Evolutionary conservation across 441 rosid genomes (phyloP).

Genomic region (Pelargonium citronellum): DNA sequence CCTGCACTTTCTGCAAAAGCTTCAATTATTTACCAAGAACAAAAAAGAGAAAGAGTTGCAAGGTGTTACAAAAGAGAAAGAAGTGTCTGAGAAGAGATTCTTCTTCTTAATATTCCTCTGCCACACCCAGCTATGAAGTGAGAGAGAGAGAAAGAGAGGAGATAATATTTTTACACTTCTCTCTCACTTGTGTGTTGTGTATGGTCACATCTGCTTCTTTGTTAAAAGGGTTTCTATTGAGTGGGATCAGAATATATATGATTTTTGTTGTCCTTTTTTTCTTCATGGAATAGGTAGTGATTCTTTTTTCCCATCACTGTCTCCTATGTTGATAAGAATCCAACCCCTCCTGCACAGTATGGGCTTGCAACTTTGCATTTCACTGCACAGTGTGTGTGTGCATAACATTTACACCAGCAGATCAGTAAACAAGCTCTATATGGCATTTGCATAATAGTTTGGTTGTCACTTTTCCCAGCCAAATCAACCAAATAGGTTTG

Average conservation of each 20-base stretch:
- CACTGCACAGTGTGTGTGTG: too few species aligned
- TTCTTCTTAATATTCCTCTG: slow-evolving; percentile 41
- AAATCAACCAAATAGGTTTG: slow-evolving; percentile 7
- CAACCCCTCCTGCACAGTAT: slow-evolving; percentile 24
- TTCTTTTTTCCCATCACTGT: slow-evolving; percentile 33
- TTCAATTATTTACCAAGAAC: slow-evolving; percentile 1
- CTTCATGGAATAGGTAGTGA: slow-evolving; percentile 21
- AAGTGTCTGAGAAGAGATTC: slow-evolving; percentile 39
- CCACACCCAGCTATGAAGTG: slow-evolving; percentile 25
- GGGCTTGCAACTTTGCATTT: slow-evolving; percentile 17
- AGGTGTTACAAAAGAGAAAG: slow-evolving; percentile 26
- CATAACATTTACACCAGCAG: slow-evolving; percentile 16
- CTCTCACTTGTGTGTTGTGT: background rate
- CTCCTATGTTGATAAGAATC: slow-evolving; percentile 45
- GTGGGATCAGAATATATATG: slow-evolving; percentile 42
- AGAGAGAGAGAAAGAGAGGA: too few species aligned
- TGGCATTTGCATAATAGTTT: slow-evolving; percentile 6
- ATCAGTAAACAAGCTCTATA: slow-evolving; percentile 8
- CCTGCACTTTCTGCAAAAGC: slow-evolving; percentile 3
- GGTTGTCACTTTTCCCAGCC: slow-evolving; percentile 22
- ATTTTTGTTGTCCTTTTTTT: slow-evolving; percentile 3
- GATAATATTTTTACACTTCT: background rate
- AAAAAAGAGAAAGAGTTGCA: slow-evolving; percentile 3
- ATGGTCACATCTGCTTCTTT: slow-evolving; percentile 36
- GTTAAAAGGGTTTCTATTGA: slow-evolving; percentile 18